phyloP scores from a whole-genome alignment of 2,329 filamentous ascomycete genomes.

The Colletotrichum sp. region DNA sequence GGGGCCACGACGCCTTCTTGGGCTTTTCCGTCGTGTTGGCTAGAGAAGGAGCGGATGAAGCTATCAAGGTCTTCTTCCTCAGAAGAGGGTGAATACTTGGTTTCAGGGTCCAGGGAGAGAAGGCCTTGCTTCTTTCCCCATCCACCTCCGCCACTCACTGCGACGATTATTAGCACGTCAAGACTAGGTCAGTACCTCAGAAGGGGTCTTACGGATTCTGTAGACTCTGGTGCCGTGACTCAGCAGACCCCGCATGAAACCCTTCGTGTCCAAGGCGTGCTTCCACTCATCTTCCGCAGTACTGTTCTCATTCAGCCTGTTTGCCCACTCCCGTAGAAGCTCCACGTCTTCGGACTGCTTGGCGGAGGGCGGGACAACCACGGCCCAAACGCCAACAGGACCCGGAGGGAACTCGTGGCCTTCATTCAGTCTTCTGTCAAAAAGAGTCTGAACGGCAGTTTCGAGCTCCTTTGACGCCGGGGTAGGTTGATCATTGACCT shows the following conservation, averaged over 20 bases:
- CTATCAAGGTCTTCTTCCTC: slow-evolving; percentile 58
- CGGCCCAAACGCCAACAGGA: slow-evolving; percentile 74
- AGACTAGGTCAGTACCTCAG: background rate
- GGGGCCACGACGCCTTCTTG: slow-evolving; percentile 63
- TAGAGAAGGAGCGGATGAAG: slow-evolving; percentile 45
- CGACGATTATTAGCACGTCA: slow-evolving; percentile 14
- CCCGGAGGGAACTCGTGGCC: slow-evolving; percentile 37
- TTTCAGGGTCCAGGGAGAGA: slow-evolving; percentile 77
- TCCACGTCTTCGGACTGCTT: slow-evolving; percentile 13
- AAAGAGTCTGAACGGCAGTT: slow-evolving; percentile 62
- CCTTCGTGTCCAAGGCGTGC: slow-evolving; percentile 8
- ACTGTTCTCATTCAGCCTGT: background rate
- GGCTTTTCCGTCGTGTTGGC: slow-evolving; percentile 31
- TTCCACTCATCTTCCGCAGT: slow-evolving; percentile 12
- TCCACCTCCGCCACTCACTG: slow-evolving; percentile 81
- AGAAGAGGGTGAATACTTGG: slow-evolving; percentile 47
- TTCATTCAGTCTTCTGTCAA: slow-evolving; percentile 47
- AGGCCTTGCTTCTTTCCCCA: slow-evolving; percentile 84
- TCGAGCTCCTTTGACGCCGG: slow-evolving; percentile 79
- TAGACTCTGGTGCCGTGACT: slow-evolving; percentile 42
- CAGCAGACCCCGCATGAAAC: background rate
- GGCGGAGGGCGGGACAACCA: slow-evolving; percentile 59
- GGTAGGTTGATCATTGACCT: slow-evolving; percentile 48
- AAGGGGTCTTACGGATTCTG: slow-evolving; percentile 44
- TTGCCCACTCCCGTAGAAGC: background rate